Conservation (phyloP, 2,329 filamentous ascomycete species). For the Botrytis hyacinthi region DNA sequence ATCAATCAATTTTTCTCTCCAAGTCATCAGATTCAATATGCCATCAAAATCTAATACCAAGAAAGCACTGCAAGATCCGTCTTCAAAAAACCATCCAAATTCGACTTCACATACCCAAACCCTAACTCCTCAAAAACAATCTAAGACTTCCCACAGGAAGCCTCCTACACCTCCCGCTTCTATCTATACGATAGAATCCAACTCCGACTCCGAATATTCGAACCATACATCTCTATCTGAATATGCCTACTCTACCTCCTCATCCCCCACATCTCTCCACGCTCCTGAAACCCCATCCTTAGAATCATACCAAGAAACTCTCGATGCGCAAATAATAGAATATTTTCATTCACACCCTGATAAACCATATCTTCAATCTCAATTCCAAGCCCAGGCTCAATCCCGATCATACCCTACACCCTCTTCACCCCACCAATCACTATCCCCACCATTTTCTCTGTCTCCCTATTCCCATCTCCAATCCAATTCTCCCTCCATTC, state of each 20-base stretch:
- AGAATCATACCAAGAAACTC: neutral
- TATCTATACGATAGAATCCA: neutral
- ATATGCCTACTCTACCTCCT: neutral
- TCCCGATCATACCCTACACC: neutral
- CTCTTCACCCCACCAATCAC: neutral
- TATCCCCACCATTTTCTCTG: neutral
- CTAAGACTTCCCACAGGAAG: no score
- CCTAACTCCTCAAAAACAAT: neutral
- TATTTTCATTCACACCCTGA: neutral
- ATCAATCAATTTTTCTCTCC: neutral
- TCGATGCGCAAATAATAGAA: neutral
- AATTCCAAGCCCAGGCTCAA: neutral
- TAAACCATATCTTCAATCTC: neutral
- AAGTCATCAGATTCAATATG: neutral
- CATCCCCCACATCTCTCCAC: neutral
- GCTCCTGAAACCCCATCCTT: neutral
- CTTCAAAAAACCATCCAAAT: neutral
- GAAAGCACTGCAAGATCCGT: neutral
- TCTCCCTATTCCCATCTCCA: no score
- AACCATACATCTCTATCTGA: neutral
- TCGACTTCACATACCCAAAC: neutral
- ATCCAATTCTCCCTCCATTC: no score
- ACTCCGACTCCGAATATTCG: neutral
- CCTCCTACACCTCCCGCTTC: neutral
- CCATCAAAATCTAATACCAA: neutral